Evolutionary conservation across 306 rosid species (phyloP).

Genomic region (Ceratonia siliqua): DNA sequence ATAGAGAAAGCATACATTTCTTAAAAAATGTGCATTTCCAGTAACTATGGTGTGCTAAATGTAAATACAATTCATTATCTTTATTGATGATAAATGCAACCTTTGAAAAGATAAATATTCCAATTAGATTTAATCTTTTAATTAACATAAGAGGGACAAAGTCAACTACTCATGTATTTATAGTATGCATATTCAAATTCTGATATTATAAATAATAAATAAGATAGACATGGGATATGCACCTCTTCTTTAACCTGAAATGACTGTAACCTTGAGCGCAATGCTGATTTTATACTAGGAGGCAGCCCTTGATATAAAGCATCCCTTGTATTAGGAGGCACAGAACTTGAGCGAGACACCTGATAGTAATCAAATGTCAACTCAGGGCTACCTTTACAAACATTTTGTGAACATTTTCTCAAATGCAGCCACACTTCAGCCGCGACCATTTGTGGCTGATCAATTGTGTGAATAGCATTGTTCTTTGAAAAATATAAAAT

Average conservation of each 20-base stretch:
- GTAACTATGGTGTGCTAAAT: not conserved
- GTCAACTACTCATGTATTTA: not conserved
- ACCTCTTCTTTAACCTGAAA: slow-evolving; percentile 98
- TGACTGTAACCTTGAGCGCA: slow-evolving; percentile 74
- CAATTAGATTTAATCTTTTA: not conserved
- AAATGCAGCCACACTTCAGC: slow-evolving; percentile 6
- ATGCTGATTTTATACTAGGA: slow-evolving; percentile 77
- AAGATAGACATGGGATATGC: slow-evolving; percentile 11
- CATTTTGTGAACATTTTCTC: slow-evolving; percentile 5
- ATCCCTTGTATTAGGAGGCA: slow-evolving; percentile 96
- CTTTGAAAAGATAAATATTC: slow-evolving; percentile 10
- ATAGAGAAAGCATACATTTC: not conserved
- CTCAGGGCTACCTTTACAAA: slow-evolving; percentile 19
- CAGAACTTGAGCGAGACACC: slow-evolving; percentile 97
- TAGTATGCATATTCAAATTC: slow-evolving; percentile 12
- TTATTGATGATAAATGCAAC: slow-evolving; percentile 19
- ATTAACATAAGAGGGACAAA: slow-evolving; percentile 1
- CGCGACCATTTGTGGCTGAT: slow-evolving; percentile 13
- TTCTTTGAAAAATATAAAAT: not conserved
- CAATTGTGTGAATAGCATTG: not conserved
- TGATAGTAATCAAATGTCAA: slow-evolving; percentile 46
- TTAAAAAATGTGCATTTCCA: not conserved
- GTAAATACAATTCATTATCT: not conserved
- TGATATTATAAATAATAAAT: not conserved
- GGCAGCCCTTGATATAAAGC: slow-evolving; percentile 95